phyloP scores from a whole-genome alignment of 768 basidiomycete genomes.

The Galerina marginata region DNA sequence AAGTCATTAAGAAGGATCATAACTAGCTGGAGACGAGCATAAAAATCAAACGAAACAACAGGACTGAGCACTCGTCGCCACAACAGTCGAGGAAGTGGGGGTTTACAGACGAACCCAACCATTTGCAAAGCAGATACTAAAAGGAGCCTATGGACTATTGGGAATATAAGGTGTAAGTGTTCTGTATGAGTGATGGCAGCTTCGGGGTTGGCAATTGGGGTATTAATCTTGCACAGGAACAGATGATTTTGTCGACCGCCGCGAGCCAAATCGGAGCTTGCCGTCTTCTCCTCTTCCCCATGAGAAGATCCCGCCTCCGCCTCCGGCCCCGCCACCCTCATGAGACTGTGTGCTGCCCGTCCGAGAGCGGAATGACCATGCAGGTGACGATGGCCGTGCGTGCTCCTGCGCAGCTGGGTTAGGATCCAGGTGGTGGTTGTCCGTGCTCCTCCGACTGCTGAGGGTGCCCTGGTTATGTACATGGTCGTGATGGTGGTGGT shows the following conservation, averaged over 20 bases:
- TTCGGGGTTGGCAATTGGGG: background rate
- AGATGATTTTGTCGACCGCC: constrained; percentile 56
- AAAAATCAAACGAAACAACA: constrained; percentile 10
- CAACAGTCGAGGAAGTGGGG: constrained; percentile 1
- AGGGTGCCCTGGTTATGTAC: constrained; percentile 34
- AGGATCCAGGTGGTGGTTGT: constrained; percentile 56
- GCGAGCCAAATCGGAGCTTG: constrained; percentile 77
- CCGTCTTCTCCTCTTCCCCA: constrained; percentile 68
- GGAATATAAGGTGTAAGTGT: constrained; percentile 7
- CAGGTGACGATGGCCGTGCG: constrained; percentile 73
- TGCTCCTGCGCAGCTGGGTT: constrained; percentile 52
- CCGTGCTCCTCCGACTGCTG: constrained; percentile 45
- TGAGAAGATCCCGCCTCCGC: constrained; percentile 62
- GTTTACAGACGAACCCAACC: constrained; percentile 7
- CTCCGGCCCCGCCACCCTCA: constrained; percentile 47
- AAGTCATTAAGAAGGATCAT: constrained; percentile 33
- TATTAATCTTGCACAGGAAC: constrained; percentile 33
- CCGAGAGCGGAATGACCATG: constrained; percentile 86
- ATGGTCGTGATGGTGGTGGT: constrained; percentile 65
- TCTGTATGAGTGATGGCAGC: background rate
- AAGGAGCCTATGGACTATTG: constrained; percentile 11
- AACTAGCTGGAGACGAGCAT: constrained; percentile 21
- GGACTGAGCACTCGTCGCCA: constrained; percentile 3
- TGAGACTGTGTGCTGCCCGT: constrained; percentile 76
- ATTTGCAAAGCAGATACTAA: constrained; percentile 14